Conservation (phyloP, 2,329 filamentous ascomycete genomes). For the Sarocladium strictum region DNA sequence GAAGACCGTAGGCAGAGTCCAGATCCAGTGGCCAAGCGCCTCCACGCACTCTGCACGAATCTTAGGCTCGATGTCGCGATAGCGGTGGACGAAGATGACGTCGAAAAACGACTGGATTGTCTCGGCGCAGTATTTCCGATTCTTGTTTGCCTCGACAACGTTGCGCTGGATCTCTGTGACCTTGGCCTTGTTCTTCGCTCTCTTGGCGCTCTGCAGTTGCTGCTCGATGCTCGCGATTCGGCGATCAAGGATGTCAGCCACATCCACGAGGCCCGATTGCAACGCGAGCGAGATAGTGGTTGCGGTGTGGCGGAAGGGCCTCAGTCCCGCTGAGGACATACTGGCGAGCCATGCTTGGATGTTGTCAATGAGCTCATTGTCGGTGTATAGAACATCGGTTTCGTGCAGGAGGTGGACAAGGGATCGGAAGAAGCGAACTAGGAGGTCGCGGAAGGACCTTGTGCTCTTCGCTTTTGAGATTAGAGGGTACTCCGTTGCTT, state of each 20-base stretch:
- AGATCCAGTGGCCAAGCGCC: slow-evolving; percentile 84
- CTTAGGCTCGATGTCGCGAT: slow-evolving; percentile 85
- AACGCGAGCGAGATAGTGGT: slow-evolving; percentile 79
- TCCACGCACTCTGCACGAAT: slow-evolving; percentile 86
- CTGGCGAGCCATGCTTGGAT: slow-evolving; percentile 83
- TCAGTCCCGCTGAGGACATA: slow-evolving; percentile 81
- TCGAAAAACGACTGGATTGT: slow-evolving; percentile 84
- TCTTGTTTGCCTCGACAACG: slow-evolving; percentile 63
- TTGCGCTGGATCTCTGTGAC: slow-evolving; percentile 67
- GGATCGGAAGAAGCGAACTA: slow-evolving; percentile 73
- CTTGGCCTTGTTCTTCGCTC: slow-evolving; percentile 70
- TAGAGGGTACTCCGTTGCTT: slow-evolving; percentile 86
- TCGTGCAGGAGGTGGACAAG: slow-evolving; percentile 75
- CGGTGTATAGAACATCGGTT: slow-evolving; percentile 74
- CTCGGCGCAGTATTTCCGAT: slow-evolving; percentile 62
- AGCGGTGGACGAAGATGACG: slow-evolving; percentile 89
- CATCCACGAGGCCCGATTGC: slow-evolving; percentile 67
- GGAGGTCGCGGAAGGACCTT: slow-evolving; percentile 68
- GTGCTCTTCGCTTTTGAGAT: slow-evolving; percentile 74
- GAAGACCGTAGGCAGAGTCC: slow-evolving; percentile 76
- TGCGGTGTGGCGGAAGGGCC: slow-evolving; percentile 90
- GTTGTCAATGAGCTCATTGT: slow-evolving; percentile 76
- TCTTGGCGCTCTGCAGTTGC: slow-evolving; percentile 70
- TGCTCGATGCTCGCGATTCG: slow-evolving; percentile 71
- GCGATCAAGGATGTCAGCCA: slow-evolving; percentile 65